Base-by-base conservation (phyloP, 257 asterid species). In the Rhazya stricta region DNA sequence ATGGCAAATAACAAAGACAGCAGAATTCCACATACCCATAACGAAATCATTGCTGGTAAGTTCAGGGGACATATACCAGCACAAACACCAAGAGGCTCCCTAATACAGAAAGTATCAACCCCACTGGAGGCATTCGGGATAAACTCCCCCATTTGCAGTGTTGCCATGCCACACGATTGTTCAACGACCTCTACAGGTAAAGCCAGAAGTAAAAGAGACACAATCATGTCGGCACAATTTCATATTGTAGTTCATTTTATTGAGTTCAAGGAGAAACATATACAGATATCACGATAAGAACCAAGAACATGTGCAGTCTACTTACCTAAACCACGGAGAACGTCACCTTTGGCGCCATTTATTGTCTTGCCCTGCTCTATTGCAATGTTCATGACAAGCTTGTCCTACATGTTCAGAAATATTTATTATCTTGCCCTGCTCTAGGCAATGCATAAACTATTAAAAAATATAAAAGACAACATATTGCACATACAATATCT, bases 71-170 rank as follows among this genome's bases (percentile, higher is more conserved):
- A 82, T 67, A 85, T 82, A 66, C 89, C 89, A 78, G 86, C 86
- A 85, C 86, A 85, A 36, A 85, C 89, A 78, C 86, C 89, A 83
- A 85, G 81, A 51, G 89, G 89, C 72, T 85, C 89, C 79, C 85
- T 74, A 15, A 80, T 68, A 71, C 85, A 82, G 65, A 69, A 79
- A 23, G 84, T 80, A 78, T 85, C 89, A 19, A 80, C 78, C 79
- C 86, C 86, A 70, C 48, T 69, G 66, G 85, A 62, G 63, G 82
- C 85, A 78, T 83, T 78, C 41, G 86, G 83, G 23, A 85, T 58
- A 30, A 82, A 83, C 75, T 85, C 79, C 58, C 89, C 89, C 82
- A 72, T 79, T 75, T 78, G 86, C 42, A 76, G 76, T 70, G 86
- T 76, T 73, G 73, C 78, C 85, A 83, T 73, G 42, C 85, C 86